Percentiles rank a stretch among this genome's conserved stretches.
These are phyloP conservation scores for Myochromella boudieri DNA, from an alignment of 768 basidiomycete genomes.

Conservation along the genomic window DNA sequence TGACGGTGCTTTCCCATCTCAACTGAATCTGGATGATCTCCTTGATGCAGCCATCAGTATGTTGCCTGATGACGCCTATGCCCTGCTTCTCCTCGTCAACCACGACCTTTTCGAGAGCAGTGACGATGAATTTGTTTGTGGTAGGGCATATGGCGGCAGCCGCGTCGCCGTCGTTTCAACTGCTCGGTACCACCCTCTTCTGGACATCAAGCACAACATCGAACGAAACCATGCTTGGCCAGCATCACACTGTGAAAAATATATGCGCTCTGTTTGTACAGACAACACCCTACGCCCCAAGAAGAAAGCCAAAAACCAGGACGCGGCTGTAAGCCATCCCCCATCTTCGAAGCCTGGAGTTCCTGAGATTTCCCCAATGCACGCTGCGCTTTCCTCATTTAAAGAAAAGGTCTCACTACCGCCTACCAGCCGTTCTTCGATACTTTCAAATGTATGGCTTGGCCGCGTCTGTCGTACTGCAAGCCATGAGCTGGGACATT, in stretches of 20 bases:
- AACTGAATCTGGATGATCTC: slow-evolving; percentile 36
- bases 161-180: slow-evolving; percentile 38
- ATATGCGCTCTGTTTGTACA: slow-evolving; percentile 21
- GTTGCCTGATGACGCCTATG: slow-evolving; percentile 34
- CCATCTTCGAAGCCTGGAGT: too few species aligned
- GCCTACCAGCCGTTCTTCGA: slow-evolving; percentile 12
- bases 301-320: slow-evolving; percentile 14
- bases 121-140: slow-evolving; percentile 36
- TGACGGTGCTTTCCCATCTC: slow-evolving; percentile 25
- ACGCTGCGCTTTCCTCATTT: slow-evolving; percentile 1
- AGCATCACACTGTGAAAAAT: slow-evolving; percentile 31
- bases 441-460: slow-evolving; percentile 30
- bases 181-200: slow-evolving; percentile 32
- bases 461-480: slow-evolving; percentile 33
- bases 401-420: slow-evolving; percentile 8
- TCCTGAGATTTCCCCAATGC: too few species aligned
- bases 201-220: slow-evolving; percentile 28
- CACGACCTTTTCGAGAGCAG: slow-evolving; percentile 35
- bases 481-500: slow-evolving; percentile 43
- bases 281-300: background rate
- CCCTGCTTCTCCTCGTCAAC: slow-evolving; percentile 31
- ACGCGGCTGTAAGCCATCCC: background rate
- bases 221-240: slow-evolving; percentile 36
- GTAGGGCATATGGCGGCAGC: slow-evolving; percentile 38
- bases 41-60: slow-evolving; percentile 34